These are phyloP conservation scores for Pseudogymnoascus sp. DNA, from an alignment of 2,329 filamentous ascomycete species.

Conservation along the genomic window DNA sequence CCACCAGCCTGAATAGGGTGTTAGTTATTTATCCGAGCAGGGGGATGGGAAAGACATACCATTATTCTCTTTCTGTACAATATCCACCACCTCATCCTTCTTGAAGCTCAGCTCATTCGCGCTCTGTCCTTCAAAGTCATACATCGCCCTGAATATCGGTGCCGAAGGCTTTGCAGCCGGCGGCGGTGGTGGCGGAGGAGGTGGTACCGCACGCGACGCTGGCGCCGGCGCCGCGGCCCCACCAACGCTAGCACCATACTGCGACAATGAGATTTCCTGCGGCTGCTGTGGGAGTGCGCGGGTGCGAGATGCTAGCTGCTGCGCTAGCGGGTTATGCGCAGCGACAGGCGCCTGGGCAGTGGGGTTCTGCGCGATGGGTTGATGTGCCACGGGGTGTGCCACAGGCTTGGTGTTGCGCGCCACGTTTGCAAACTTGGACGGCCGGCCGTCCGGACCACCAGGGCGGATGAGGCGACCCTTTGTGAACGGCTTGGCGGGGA, in stretches of 20 bases:
- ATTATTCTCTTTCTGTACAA: constrained; percentile 91
- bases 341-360: constrained; percentile 15
- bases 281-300: not conserved
- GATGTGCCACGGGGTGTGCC: constrained; percentile 15
- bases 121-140: constrained; percentile 80
- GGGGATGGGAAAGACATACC: constrained; percentile 49
- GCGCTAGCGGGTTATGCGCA: constrained; percentile 26
- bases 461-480: constrained; percentile 87
- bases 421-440: constrained; percentile 57
- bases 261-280: constrained; percentile 19
- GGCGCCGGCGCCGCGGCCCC: constrained; percentile 23
- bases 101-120: constrained; percentile 76
- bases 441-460: constrained; percentile 74
- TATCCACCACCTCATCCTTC: constrained; percentile 73
- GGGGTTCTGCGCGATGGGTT: constrained; percentile 3
- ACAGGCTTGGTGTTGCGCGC: constrained; percentile 28
- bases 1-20: constrained; percentile 71
- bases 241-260: constrained; percentile 31
- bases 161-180: constrained; percentile 55
- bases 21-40: constrained; percentile 27
- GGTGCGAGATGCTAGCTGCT: constrained; percentile 13
- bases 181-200: constrained; percentile 57
- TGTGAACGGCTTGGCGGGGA: constrained; percentile 83
- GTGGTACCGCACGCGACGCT: constrained; percentile 45
- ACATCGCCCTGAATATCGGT: constrained; percentile 79